phyloP scores from a whole-genome alignment of 208 protist species.

The Borovskyia barvae region DNA sequence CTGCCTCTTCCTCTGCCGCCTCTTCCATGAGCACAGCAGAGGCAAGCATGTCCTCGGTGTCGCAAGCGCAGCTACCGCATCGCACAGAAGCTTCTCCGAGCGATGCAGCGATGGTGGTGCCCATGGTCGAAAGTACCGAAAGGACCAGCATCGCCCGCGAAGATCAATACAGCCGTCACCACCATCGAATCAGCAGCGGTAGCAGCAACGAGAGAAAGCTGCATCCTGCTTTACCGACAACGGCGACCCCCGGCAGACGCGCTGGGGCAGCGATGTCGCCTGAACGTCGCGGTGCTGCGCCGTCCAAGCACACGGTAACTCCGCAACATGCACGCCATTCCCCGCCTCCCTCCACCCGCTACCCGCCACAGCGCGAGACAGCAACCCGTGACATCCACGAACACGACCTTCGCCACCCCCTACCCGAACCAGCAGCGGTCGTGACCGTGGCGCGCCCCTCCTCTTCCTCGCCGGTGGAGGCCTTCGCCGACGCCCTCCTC shows the following conservation, averaged over 20 bases:
- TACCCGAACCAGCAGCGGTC: background rate
- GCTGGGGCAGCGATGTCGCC: too few relatives aligned
- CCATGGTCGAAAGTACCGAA: too few relatives aligned
- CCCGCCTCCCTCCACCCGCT: too few relatives aligned
- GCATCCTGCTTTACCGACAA: too few relatives aligned
- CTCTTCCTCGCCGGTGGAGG: slow-evolving; percentile 33
- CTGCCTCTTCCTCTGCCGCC: background rate
- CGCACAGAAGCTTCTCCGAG: background rate
- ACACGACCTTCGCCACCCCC: background rate
- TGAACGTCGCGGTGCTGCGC: too few relatives aligned
- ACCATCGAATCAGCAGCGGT: background rate
- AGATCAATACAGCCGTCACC: background rate
- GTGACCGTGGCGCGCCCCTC: background rate
- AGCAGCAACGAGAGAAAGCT: background rate
- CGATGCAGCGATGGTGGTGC: too few relatives aligned
- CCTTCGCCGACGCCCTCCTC: slow-evolving; percentile 47
- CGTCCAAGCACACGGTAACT: too few relatives aligned
- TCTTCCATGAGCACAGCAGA: background rate
- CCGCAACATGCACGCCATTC: too few relatives aligned
- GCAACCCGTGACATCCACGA: too few relatives aligned
- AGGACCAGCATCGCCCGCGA: background rate
- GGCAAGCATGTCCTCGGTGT: background rate
- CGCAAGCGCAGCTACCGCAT: background rate
- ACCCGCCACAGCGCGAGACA: too few relatives aligned
- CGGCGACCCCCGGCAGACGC: too few relatives aligned